phyloP scores from a whole-genome alignment of 2,329 filamentous ascomycete species.

The Xylariaceae sp. region DNA sequence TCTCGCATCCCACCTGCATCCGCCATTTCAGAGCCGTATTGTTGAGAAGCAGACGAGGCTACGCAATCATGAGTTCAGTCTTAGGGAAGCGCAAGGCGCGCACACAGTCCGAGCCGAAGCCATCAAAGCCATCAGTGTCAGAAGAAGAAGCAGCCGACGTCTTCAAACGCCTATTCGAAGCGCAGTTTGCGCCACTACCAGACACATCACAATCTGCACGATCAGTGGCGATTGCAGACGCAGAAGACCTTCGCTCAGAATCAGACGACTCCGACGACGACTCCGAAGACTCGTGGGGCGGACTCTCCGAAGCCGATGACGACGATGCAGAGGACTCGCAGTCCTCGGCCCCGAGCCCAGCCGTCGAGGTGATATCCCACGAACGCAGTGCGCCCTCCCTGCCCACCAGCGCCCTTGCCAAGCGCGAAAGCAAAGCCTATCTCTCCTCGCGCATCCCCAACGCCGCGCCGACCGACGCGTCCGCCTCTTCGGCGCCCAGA shows the following conservation, averaged over 20 bases:
- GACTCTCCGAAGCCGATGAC: slow-evolving; percentile 44
- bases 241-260: background rate
- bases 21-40: slow-evolving; percentile 1
- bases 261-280: slow-evolving; percentile 9
- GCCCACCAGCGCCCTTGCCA: slow-evolving; percentile 46
- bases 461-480: slow-evolving; percentile 14
- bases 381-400: slow-evolving; percentile 34
- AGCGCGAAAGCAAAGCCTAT: slow-evolving; percentile 71
- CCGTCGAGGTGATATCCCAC: slow-evolving; percentile 61
- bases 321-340: slow-evolving; percentile 23
- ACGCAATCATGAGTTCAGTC: slow-evolving; percentile 39
- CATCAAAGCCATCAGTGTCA: slow-evolving; percentile 24
- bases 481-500: slow-evolving; percentile 20
- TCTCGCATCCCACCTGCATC: background rate
- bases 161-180: slow-evolving; percentile 82
- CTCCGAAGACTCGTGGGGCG: slow-evolving; percentile 50
- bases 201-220: slow-evolving; percentile 1
- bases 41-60: no score
- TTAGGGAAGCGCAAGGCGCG: slow-evolving; percentile 48
- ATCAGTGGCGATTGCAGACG: no score
- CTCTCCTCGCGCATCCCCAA: slow-evolving; percentile 48
- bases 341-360: slow-evolving; percentile 9
- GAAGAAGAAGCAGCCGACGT: slow-evolving; percentile 63
- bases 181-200: slow-evolving; percentile 72
- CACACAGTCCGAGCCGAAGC: slow-evolving; percentile 16